A percentile compares a stretch with the other conserved stretches of the same genome.
Conservation (phyloP, 306 rosid genomes). For the Ammopiptanthus mongolicus region DNA sequence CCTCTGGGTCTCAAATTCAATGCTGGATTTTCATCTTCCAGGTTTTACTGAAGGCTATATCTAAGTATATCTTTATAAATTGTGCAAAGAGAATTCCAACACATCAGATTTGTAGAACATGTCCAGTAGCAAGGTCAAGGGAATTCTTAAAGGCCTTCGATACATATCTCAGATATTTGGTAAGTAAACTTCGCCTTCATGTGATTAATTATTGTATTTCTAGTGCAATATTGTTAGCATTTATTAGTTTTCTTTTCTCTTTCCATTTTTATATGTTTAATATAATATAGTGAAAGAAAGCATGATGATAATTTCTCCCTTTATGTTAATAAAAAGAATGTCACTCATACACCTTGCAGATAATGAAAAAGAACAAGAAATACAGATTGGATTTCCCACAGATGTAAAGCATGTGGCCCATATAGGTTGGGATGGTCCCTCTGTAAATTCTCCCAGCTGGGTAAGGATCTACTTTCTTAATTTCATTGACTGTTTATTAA, state of each 20-base stretch:
- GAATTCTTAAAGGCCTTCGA: slow-evolving; percentile 76
- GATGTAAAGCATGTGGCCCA: slow-evolving; percentile 98
- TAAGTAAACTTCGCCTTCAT: slow-evolving; percentile 21
- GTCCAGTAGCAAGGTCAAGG: slow-evolving; percentile 73
- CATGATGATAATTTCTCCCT: background rate
- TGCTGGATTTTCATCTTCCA: slow-evolving; percentile 19
- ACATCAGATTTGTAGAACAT: slow-evolving; percentile 18
- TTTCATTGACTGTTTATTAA: background rate
- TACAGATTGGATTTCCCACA: slow-evolving; percentile 83
- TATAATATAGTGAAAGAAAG: background rate
- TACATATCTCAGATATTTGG: slow-evolving; percentile 90
- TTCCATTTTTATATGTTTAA: background rate
- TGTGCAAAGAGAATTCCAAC: background rate
- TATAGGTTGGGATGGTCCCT: slow-evolving; percentile 95
- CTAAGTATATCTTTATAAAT: slow-evolving; percentile 2
- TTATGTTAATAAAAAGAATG: background rate
- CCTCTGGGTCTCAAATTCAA: slow-evolving; percentile 17
- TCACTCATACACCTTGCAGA: slow-evolving; percentile 33
- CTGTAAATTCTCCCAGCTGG: slow-evolving; percentile 93
- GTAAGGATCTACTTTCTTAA: slow-evolving; percentile 31
- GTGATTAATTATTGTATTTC: background rate
- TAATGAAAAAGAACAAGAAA: slow-evolving; percentile 67
- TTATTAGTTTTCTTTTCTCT: background rate
- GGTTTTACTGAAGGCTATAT: background rate
- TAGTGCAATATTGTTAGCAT: background rate